Evolutionary conservation across 805 yeast species (phyloP), one percentile per base, ranked within the genome.

Genomic region (Wickerhamomyces queroliae): DNA sequence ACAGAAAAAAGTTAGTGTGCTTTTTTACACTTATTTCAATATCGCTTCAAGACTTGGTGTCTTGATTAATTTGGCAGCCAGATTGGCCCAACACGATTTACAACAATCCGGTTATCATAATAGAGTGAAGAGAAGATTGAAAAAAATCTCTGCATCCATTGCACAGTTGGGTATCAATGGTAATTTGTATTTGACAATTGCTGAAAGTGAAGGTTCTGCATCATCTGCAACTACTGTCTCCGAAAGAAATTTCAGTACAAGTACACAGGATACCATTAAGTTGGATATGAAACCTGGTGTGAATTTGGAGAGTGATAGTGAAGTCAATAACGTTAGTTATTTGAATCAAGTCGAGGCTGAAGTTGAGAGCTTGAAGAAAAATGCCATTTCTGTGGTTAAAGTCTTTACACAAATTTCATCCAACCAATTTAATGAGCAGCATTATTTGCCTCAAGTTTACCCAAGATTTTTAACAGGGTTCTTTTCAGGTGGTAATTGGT

Each of bases 401-500:
- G 45, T 61, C 42, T 47, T 53, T 41, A 39, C 59, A 44, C 52
- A 55, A 53, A 38, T 50, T 52, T 33, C 62, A 36, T 43, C 53
- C 29, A 42, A 47, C 51, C 42, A 63, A 57, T 46, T 51, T 45
- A 38, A 44, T 55, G 42, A 52, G 48, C 49, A 55, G 48, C 35
- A 40, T 38, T n/a, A 47, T 42, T 29, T 59, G 42, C 93, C 91
- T 0, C 83, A 82, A 53, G 62, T 80, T 2, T 76, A 79, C 46
- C 89, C 93, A 8, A 67, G 93, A 43, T 80, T 83, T 50, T 60
- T 84, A 16, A 67, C 72, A 31, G 78, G 78, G 22, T 76, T 74
- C 39, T 83, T 79, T 55, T 79, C 79, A 48, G 91, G 89, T 15
- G 91, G 90, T n/a, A 79, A 80, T 44, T 83, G 89, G 82, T 72